Base-by-base conservation (phyloP, 2,329 filamentous ascomycete genomes). In the Aspergillus quadrilineatus region DNA sequence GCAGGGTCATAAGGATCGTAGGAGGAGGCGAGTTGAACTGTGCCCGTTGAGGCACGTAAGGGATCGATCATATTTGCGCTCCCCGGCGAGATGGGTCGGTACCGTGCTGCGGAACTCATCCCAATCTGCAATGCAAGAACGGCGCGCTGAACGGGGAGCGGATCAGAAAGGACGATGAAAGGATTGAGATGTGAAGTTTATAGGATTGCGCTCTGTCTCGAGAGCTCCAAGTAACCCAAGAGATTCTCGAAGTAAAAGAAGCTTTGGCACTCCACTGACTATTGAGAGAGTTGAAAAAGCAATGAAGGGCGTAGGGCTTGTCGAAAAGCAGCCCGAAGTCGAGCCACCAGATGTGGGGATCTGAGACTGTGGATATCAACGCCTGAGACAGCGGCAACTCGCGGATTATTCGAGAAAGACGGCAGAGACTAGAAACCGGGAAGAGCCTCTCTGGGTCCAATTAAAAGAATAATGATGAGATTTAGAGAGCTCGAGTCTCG, bases 21-120 rank as follows among this genome's bases (percentile, higher is more conserved):
- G 43, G 70, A 67, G 9, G 73, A 68, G 47, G 60, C 66, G 39
- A 70, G 63, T 47, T 70, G 64, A 42, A 77, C 68, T 45, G 69
- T 75, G 37, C 74, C 74, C 6, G 74, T 77, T 15, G 75, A 77
- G 30, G 73, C 69, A 41, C 74, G 71, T 66, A 72, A 67, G 29
- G 73, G 73, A 47, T 76, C 73, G 48, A 67, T 62, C 59, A 71
- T 58, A 56, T 69, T 68, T 28, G 66, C 66, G 51, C 65, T 62
- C 3, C 64, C 65, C 12, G 75, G 72, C 32, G 74, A 76, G 26
- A 68, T 59, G 56, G 66, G 66, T 28, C 73, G 73, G 56, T 71
- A 67, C 54, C 68, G 67, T 46, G 63, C 62, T 39, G 68, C 63
- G 56, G 69, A 63, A 44, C 61, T 63, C 69, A 72, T 74, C 29